A percentile compares a stretch with the other conserved stretches of the same genome.
phyloP scores from a whole-genome alignment of 1,284 basidiomycete genomes.

The Apiotrichum domesticum region DNA sequence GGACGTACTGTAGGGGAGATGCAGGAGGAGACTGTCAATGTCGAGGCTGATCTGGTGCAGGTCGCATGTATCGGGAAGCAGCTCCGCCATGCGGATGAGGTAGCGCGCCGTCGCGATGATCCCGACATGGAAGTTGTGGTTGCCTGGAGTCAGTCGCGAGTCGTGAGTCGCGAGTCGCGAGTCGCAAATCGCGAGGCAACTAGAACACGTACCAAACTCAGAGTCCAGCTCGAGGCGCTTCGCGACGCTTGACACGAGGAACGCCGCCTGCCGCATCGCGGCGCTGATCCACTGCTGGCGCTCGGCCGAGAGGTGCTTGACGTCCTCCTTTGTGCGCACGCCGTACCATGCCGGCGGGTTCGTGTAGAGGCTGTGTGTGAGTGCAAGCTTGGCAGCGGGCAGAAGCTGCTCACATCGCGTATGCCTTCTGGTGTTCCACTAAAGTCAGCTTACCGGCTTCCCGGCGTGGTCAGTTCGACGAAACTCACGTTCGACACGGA shows the following conservation, averaged over 20 bases:
- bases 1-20: conserved; percentile 7
- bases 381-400: neutral
- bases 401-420: conserved; percentile 3
- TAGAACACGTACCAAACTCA: conserved; percentile 10
- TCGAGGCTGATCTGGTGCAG: conserved; percentile 12
- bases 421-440: conserved; percentile 12
- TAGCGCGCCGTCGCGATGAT: conserved; percentile 15
- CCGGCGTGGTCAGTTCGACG: neutral
- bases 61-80: conserved; percentile 14
- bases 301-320: conserved; percentile 2
- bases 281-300: conserved; percentile 8
- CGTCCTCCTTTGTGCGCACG: conserved; percentile 1
- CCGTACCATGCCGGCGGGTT: conserved; percentile 5
- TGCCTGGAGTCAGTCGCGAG: neutral
- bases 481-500: conserved; percentile 21
- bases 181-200: too few species aligned
- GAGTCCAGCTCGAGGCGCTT: conserved; percentile 4
- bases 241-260: conserved; percentile 5
- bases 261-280: conserved; percentile 6
- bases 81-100: conserved; percentile 15
- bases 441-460: too few species aligned
- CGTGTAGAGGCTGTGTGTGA: conserved; percentile 3
- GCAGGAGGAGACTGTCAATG: conserved; percentile 11
- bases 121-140: conserved; percentile 12
- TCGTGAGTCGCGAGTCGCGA: neutral